Evolutionary conservation across 2,329 filamentous ascomycete species (phyloP), one percentile per base, ranked within the genome.

Genomic region (Thielaviopsis punctulata): DNA sequence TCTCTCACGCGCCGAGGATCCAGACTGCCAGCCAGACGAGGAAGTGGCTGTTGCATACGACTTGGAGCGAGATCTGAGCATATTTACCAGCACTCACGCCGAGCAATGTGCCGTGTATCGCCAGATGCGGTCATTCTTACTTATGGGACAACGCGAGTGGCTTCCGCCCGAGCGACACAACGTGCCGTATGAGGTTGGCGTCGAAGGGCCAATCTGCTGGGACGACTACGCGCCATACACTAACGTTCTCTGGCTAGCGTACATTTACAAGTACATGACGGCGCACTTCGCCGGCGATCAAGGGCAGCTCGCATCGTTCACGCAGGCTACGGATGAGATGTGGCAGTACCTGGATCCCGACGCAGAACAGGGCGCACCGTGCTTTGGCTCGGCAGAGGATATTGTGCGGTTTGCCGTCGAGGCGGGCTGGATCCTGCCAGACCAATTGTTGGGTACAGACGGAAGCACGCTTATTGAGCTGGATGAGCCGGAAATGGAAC

Each of bases 231-330:
- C 69, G 24, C 76, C 79, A 1, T 82, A 81, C 61, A 80, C 75
- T 4, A 82, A 82, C 56, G 76, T 81, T 1, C 64, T 82, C 18
- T 82, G 79, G 79, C 68, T 82, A 43, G 73, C 76, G 2, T 82
- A 80, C 56, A 65, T 80, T 4, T 79, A 79, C 58, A 64, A 68
- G 33, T 79, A 78, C 61, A 62, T 79, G 52, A 58, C 66, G 2
- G 58, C 56, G 6, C 66, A 71, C 55, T 79, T 76, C 57, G 56
- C 58, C 10, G 75, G 75, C 4, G 64, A 68, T 8, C 69, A 66
- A 57, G 66, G 64, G 54, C 69, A 73, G 19, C 60, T 78, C 12
- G 60, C 59, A 3, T 55, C 57, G 2, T 80, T 80, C 59, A 67
- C 65, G 53, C 64, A 63, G 15, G 62, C 66, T 43, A 79, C 75